Conservation (phyloP, 179 eudicot genomes). For the Nepenthes alata region DNA sequence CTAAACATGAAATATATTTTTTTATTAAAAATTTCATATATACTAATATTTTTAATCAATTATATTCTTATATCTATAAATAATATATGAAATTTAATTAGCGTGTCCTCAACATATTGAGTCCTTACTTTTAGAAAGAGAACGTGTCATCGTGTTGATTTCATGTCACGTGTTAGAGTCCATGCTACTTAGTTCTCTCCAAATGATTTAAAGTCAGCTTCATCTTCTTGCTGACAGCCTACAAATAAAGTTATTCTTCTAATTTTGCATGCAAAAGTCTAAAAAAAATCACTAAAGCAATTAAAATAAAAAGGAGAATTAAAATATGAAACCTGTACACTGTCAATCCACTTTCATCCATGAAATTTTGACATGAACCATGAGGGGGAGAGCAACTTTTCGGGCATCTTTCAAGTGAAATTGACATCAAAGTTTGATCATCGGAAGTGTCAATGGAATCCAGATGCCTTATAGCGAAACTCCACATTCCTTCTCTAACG, state of each 20-base stretch:
- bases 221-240: background rate
- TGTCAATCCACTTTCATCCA: conserved; percentile 77
- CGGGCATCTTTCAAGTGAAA: conserved; percentile 89
- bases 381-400: conserved; percentile 65
- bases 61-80: too few relatives aligned
- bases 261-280: background rate
- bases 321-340: conserved; percentile 50
- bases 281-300: background rate
- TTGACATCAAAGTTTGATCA: conserved; percentile 36
- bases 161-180: too few relatives aligned
- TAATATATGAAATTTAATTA: too few relatives aligned
- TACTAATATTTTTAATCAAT: too few relatives aligned
- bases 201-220: background rate
- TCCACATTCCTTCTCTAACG: conserved; percentile 76
- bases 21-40: too few relatives aligned
- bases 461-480: conserved; percentile 48
- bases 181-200: background rate
- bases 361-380: conserved; percentile 48
- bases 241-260: background rate
- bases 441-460: conserved; percentile 15
- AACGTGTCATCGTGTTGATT: too few relatives aligned
- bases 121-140: too few relatives aligned
- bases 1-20: too few relatives aligned
- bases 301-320: background rate
- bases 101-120: too few relatives aligned